Evolutionary conservation across 108 stramenopile genomes (phyloP).

Genomic region (Phaeodactylum tricornutum): DNA sequence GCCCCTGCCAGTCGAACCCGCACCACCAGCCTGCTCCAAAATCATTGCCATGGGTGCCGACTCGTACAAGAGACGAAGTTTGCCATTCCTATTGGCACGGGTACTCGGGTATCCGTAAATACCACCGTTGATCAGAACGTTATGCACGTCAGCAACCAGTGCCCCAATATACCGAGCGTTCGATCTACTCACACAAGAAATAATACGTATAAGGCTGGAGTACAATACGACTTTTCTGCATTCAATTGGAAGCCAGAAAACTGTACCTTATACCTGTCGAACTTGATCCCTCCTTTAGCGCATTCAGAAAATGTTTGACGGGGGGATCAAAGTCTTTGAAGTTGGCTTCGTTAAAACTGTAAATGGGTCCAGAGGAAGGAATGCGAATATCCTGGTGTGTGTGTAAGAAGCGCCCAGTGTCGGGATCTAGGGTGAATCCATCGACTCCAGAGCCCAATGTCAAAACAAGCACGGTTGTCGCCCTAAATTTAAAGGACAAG

Average conservation of each 20-base stretch:
- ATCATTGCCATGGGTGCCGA: constrained; percentile 98
- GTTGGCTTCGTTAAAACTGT: constrained; percentile 97
- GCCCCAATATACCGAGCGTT: constrained; percentile 92
- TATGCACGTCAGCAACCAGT: constrained; percentile 98
- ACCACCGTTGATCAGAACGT: constrained; percentile 97
- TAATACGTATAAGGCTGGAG: too few relatives aligned
- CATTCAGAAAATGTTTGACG: constrained; percentile 52
- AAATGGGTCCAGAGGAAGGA: constrained; percentile 82
- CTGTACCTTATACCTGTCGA: constrained; percentile 16
- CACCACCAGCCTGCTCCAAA: constrained; percentile 97
- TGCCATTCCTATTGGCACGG: constrained; percentile 68
- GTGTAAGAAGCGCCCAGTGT: constrained; percentile 88
- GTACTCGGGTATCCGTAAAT: constrained; percentile 98
- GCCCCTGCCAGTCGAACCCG: constrained; percentile 85
- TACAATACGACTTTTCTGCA: neutral
- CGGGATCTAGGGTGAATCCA: constrained; percentile 97
- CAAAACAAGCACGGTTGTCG: constrained; percentile 92
- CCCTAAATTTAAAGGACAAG: too few relatives aligned
- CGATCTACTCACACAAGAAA: constrained; percentile 15
- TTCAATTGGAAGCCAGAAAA: too few relatives aligned
- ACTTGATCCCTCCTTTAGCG: constrained; percentile 43
- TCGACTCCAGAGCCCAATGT: constrained; percentile 91
- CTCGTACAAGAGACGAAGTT: constrained; percentile 83
- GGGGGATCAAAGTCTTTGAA: constrained; percentile 69
- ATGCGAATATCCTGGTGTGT: constrained; percentile 87